Evolutionary conservation across 805 yeast species (phyloP), one percentile per base, ranked within the genome.

Genomic region (Ogataea paraovalis): DNA sequence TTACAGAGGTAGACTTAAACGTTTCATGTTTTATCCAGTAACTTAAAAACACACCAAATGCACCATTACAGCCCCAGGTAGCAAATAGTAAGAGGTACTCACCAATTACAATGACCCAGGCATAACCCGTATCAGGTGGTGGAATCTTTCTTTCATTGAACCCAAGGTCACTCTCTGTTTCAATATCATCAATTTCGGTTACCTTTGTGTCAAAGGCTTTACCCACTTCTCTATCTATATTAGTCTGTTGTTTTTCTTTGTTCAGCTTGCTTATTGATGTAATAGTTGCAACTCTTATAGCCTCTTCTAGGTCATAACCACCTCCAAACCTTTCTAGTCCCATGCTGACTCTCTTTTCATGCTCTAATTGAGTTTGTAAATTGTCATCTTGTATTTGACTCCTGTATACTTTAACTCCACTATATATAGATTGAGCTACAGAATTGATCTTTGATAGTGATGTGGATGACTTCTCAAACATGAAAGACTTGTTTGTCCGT

Each of bases 61-160:
- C 79, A n/a, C 74, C 63, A 51, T 80, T 81, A 57, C 79, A 72
- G 3, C 89, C 89, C 87, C 87, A 83, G 0, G 85, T 75, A 22
- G 74, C 66, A 51, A 79, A 61, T 10, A 75, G 46, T 18, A 72
- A 65, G 0, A 73, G 70, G 39, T 77, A 74, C 18, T 71, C 44
- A n/a, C 74, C 72, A n/a, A 79, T 68, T 18, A 44, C 33, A 19
- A 52, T 41, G 0, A 79, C 73, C 85, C 87, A 83, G 3, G 83
- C 84, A 54, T 81, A 80, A 0, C 87, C 87, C 19, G 80, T 79
- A 57, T 72, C 63, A 16, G 46, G 39, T 8, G 80, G 79, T 0
- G 72, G 70, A 13, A 34, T 8, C 12, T 18, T 18, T 4, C 38
- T 18, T 34, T 53, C 46, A 39, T 64, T 66, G 8, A 44, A 39